Conservation (phyloP, 2,329 filamentous ascomycete genomes). For the Magnaporthiopsis incrustans region DNA sequence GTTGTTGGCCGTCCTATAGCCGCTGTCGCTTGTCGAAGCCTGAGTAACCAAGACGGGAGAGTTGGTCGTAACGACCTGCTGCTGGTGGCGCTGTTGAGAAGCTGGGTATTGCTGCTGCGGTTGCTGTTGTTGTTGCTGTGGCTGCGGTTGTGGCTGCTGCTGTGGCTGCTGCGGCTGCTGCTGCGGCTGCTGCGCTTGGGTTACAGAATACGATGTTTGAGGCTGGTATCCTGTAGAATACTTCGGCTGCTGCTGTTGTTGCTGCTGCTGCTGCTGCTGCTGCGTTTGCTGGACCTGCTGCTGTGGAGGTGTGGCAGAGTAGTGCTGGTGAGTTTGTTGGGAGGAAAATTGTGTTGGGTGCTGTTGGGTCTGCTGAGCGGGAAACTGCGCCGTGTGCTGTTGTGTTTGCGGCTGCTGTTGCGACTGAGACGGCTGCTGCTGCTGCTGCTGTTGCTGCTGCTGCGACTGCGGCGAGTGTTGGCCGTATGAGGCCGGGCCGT, state of each 20-base stretch:
- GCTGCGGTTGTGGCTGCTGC: no score
- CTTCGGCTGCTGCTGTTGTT: conserved; percentile 12
- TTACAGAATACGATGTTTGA: neutral
- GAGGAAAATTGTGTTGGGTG: neutral
- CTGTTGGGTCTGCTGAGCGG: conserved; percentile 13
- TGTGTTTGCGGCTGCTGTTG: conserved; percentile 14
- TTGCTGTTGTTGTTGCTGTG: no score
- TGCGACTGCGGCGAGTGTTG: conserved; percentile 4
- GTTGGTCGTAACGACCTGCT: conserved; percentile 10
- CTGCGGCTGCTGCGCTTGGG: neutral
- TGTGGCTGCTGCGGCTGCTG: neutral
- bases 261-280: conserved; percentile 11
- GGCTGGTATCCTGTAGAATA: conserved; percentile 6
- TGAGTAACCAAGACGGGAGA: conserved; percentile 12
- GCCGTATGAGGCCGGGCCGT: neutral
- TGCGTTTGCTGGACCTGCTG: conserved; percentile 13
- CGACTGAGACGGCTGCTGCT: conserved; percentile 12
- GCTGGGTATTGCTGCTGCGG: conserved; percentile 15
- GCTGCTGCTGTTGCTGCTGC: conserved; percentile 1
- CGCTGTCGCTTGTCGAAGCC: conserved; percentile 3
- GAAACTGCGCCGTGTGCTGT: conserved; percentile 9
- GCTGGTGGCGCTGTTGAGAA: conserved; percentile 14
- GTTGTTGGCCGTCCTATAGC: conserved; percentile 1
- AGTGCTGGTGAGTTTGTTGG: conserved; percentile 18
- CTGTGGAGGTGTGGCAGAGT: conserved; percentile 9